Evolutionary conservation across 192 early-diverging fungal species (phyloP), one percentile per base, ranked within the genome.

Genomic region (Paraglomus occultum): DNA sequence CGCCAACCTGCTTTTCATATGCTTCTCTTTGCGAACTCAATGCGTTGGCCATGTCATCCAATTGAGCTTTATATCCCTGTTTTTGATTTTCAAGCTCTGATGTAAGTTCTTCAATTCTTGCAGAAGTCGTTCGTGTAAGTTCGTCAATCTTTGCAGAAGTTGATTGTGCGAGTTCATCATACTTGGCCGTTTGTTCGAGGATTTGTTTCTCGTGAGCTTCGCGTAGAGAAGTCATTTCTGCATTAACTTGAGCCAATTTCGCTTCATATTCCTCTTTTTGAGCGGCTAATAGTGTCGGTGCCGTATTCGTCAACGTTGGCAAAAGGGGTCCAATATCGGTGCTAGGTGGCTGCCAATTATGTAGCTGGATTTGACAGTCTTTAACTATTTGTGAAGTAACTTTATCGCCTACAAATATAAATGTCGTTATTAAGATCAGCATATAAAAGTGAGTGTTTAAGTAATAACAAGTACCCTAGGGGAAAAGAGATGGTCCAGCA

Each of bases 241-340:
- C 31, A 4, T 6, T 42, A 58, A 70, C 31, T 59, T 70, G 52
- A 45, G 20, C 15, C 4, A 59, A 0, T 59, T 70, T 70, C 40
- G 54, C 54, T 59, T 70, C 67, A 60, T 70, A 70, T 59, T 70
- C 67, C 50, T 46, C 12, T 57, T 70, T 70, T 59, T 70, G 67
- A 50, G 67, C 23, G 7, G 67, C 67, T 48, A 70, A 59, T 17
- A 18, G 39, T 48, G 54, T 57, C 8, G 67, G 55, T 22, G 53
- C 67, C 5, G 67, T 70, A 39, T 70, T 70, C 6, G 67, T 70
- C 18, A 70, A 59, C 10, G 55, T 47, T 15, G 67, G 67, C 50
- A 70, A 59, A 49, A 70, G 44, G 9, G 45, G 39, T 49, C 39
- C 39, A 54, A 70, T 50, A 17, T 59, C 54, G 7, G 42, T 18